These are phyloP conservation scores for Colletotrichum zoysiae DNA, from an alignment of 2,329 filamentous ascomycete genomes.

Conservation along the genomic window DNA sequence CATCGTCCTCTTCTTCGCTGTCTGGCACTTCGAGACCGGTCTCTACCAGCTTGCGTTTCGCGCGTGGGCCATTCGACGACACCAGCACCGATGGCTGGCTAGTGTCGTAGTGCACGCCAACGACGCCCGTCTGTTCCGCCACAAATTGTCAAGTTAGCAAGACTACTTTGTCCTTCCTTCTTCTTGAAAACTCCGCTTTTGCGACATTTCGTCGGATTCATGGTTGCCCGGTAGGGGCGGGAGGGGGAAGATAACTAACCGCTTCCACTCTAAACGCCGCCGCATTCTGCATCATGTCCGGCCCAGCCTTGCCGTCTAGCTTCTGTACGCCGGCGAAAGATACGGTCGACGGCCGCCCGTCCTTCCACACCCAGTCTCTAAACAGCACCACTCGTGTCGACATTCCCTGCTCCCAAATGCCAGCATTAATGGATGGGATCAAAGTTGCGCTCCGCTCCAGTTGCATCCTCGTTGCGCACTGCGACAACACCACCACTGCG, in stretches of 20 bases:
- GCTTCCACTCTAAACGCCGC: constrained; percentile 63
- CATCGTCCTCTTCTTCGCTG: constrained; percentile 73
- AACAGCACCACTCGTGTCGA: constrained; percentile 82
- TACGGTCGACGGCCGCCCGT: constrained; percentile 60
- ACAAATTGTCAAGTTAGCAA: constrained; percentile 34
- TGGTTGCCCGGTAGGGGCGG: neutral
- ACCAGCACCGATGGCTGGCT: constrained; percentile 51
- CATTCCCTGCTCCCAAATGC: constrained; percentile 84
- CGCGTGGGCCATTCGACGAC: constrained; percentile 55
- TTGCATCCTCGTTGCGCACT: constrained; percentile 86
- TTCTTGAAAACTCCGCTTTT: constrained; percentile 35
- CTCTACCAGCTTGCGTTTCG: constrained; percentile 75
- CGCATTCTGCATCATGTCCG: constrained; percentile 56
- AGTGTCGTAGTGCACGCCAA: constrained; percentile 56
- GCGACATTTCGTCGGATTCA: constrained; percentile 24
- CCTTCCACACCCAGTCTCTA: constrained; percentile 76
- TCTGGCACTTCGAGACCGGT: constrained; percentile 71
- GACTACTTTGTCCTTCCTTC: constrained; percentile 23
- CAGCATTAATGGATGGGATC: constrained; percentile 79
- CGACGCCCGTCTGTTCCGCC: constrained; percentile 57
- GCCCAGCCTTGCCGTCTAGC: constrained; percentile 64
- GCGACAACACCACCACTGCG: constrained; percentile 81
- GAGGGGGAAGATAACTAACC: constrained; percentile 51
- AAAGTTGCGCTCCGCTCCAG: constrained; percentile 75
- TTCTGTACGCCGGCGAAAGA: constrained; percentile 76